Evolutionary conservation across 2,329 filamentous ascomycete genomes (phyloP).

Genomic region (Blumeria hordei): DNA sequence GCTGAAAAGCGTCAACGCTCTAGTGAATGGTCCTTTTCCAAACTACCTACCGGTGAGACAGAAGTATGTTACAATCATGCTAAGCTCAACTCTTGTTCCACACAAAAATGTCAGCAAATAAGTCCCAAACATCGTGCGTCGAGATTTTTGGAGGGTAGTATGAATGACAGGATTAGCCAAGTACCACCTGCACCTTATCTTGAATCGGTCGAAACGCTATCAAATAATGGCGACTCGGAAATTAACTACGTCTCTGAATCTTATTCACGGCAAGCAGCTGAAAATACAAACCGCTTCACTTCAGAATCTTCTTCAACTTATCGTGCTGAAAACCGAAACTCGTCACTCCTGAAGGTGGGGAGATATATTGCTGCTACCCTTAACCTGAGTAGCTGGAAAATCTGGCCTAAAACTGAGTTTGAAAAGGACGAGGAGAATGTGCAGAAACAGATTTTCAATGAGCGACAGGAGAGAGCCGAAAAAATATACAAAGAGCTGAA

Average conservation of each 20-base stretch:
- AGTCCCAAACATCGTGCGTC: conserved; percentile 29
- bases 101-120: conserved; percentile 3
- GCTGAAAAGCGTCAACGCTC: conserved; percentile 20
- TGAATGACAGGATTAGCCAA: conserved; percentile 57
- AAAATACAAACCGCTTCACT: conserved; percentile 1
- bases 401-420: conserved; percentile 9
- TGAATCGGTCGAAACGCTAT: neutral
- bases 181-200: conserved; percentile 23
- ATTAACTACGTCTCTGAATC: neutral
- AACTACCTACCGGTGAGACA: conserved; percentile 3
- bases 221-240: neutral
- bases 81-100: conserved; percentile 10
- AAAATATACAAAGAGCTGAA: conserved; percentile 29
- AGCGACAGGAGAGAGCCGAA: conserved; percentile 22
- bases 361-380: conserved; percentile 28
- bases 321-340: conserved; percentile 16
- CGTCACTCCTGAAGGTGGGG: conserved; percentile 28
- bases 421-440: conserved; percentile 18
- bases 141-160: conserved; percentile 53
- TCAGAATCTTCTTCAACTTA: conserved; percentile 8
- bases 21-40: conserved; percentile 20
- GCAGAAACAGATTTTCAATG: conserved; percentile 19
- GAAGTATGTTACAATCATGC: conserved; percentile 8
- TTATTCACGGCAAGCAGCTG: neutral
- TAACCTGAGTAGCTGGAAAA: conserved; percentile 26